A percentile compares a stretch with the other conserved stretches of the same genome.
Conservation (phyloP, 495 filamentous ascomycete species). For the Pyronema omphalodes region DNA sequence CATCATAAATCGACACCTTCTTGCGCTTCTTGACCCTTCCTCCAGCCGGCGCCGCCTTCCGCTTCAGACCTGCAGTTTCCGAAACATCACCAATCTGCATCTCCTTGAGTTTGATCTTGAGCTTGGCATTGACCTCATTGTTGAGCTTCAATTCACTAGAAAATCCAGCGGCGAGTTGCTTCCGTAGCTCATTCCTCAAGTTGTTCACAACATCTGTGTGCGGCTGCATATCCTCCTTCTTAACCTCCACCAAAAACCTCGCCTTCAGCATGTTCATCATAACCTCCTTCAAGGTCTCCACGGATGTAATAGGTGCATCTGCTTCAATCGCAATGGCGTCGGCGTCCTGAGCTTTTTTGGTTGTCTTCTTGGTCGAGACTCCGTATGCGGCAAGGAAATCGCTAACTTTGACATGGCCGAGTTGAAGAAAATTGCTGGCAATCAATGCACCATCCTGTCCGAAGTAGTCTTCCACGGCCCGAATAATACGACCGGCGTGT, state of each 20-base stretch:
- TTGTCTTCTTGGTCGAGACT: slow-evolving; percentile 10
- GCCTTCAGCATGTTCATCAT: slow-evolving; percentile 20
- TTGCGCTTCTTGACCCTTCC: slow-evolving; percentile 21
- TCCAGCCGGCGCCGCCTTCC: slow-evolving; percentile 30
- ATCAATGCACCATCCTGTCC: slow-evolving; percentile 45
- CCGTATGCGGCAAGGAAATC: slow-evolving; percentile 35
- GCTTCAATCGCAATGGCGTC: neutral
- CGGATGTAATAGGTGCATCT: slow-evolving; percentile 11
- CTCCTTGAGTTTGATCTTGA: slow-evolving; percentile 36
- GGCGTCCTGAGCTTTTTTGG: neutral
- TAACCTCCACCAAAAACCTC: slow-evolving; percentile 20
- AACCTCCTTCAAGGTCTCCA: slow-evolving; percentile 19
- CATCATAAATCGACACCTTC: slow-evolving; percentile 18
- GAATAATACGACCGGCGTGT: slow-evolving; percentile 64
- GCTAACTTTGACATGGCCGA: slow-evolving; percentile 56
- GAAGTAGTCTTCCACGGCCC: slow-evolving; percentile 48
- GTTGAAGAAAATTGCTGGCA: slow-evolving; percentile 51
- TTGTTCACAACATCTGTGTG: slow-evolving; percentile 29
- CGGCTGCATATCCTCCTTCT: slow-evolving; percentile 21
- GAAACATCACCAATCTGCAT: slow-evolving; percentile 25
- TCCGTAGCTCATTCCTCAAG: slow-evolving; percentile 27
- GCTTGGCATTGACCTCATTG: slow-evolving; percentile 33
- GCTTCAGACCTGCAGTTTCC: slow-evolving; percentile 31
- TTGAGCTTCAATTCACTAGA: slow-evolving; percentile 38
- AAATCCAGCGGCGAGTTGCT: slow-evolving; percentile 26